phyloP scores from a whole-genome alignment of 2,329 filamentous ascomycete genomes.

The Thyridium curvatum region DNA sequence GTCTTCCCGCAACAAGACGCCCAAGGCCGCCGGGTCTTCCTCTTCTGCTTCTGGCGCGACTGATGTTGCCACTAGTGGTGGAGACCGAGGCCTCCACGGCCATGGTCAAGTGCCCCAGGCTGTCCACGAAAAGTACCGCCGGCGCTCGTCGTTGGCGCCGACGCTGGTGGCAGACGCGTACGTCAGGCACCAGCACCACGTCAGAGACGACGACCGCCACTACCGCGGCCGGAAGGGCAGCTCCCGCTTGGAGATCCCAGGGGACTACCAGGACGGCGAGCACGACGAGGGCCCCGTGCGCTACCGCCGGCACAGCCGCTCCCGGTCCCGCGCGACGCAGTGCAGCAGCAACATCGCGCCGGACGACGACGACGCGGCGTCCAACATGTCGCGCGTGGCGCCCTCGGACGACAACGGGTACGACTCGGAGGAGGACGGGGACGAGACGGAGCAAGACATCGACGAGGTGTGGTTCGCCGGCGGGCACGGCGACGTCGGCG shows the following conservation, averaged over 20 bases:
- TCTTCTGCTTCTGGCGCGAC: too few relatives aligned
- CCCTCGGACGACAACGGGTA: slow-evolving; percentile 27
- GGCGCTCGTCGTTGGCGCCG: not conserved
- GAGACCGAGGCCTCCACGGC: too few relatives aligned
- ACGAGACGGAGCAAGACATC: slow-evolving; percentile 59
- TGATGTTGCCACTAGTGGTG: too few relatives aligned
- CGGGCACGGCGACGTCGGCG: slow-evolving; percentile 72
- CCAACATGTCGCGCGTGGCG: slow-evolving; percentile 21
- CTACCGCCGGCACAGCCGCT: slow-evolving; percentile 32
- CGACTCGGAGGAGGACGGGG: slow-evolving; percentile 28
- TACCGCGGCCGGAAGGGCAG: not conserved
- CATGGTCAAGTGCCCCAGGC: slow-evolving; percentile 17
- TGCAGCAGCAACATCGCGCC: not conserved
- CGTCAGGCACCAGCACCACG: slow-evolving; percentile 9
- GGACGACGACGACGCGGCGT: slow-evolving; percentile 15
- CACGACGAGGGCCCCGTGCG: slow-evolving; percentile 28
- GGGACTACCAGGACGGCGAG: not conserved
- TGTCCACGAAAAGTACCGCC: slow-evolving; percentile 29
- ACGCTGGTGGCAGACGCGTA: slow-evolving; percentile 9
- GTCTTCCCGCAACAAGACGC: slow-evolving; percentile 14
- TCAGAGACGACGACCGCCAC: not conserved
- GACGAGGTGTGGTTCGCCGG: slow-evolving; percentile 78
- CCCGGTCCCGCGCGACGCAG: slow-evolving; percentile 18
- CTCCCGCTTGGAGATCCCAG: not conserved
- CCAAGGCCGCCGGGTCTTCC: not conserved